Evolutionary conservation across 352 stramenopile species (phyloP), one percentile per base, ranked within the genome.

Genomic region (Globisporangium mamillatum): DNA sequence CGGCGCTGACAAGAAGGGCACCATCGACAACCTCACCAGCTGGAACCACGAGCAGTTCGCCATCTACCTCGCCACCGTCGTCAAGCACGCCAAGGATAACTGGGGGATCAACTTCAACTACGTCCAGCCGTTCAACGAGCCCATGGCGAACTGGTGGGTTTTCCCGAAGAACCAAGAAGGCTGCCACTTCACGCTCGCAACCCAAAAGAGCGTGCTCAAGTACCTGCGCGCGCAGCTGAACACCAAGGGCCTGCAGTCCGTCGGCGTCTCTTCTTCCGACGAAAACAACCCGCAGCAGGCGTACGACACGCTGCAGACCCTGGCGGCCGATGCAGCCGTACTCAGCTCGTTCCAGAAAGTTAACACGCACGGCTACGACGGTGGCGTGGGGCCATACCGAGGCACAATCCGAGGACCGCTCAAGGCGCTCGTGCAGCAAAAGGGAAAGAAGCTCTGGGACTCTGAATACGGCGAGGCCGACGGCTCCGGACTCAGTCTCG

Each of bases 391-490:
- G 46, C 70, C 80, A 14, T 89, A 87, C 48, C 76, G 78, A 27
- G 79, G 78, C 24, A 46, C 65, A 8, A 74, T 82, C 64, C 77
- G 79, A 9, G 69, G 22, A 3, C 57, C 75, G 9, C 66, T 90
- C 56, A 79, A 74, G 29, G 69, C 61, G 6, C 68, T 86, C 2
- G 56, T 66, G 38, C 69, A 54, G 22, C 68, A 72, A 9, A 66
- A 73, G 1, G 65, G 65, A 20, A 90, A 82, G 62, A 75, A 66
- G 27, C 63, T 90, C 0, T 90, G 81, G 79, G 79, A 90, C 61
- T 90, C 81, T 0, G 81, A 90, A 59, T 84, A 90, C 58, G 79
- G 79, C 8, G 81, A 90, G 50, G 72, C 62, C 10, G 81, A 90
- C 38, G 77, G 48, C 2, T 75, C 74, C 9, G 81, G 79, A 25